Evolutionary conservation across 1,284 basidiomycete genomes (phyloP), one percentile per base, ranked within the genome.

Genomic region (Schizophyllum commune): DNA sequence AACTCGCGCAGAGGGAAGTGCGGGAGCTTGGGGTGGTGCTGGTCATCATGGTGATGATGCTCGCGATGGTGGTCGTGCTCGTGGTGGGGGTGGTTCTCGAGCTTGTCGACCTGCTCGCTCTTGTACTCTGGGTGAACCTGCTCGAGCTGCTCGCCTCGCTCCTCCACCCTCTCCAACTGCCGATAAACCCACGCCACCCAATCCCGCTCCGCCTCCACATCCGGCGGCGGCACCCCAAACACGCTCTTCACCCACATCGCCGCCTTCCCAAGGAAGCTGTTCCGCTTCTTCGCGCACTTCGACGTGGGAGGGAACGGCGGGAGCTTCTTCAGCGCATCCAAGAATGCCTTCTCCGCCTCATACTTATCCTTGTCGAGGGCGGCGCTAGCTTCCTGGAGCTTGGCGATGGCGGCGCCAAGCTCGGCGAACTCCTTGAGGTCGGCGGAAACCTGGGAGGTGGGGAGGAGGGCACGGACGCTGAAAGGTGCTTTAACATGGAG

Each of bases 321-420:
- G 57, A 72, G 55, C 64, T 65, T 59, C 27, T 62, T 58, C 5
- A 73, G 61, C 22, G 79, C 67, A 56, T 73, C 73, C 61, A 70
- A 72, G 62, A 82, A 76, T 9, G 73, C 71, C 62, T 75, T 70
- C 64, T 80, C 79, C 5, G 80, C 80, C 15, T 72, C 72, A 1
- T 58, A 66, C 62, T 81, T 83, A 68, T 88, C 81, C 5, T 67
- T 67, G 65, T 91, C 88, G 19, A 91, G 78, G 39, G 73, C 70
- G 4, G 69, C 58, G 62, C 87, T 87, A 7, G 85, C 80, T 5
- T 65, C 60, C 63, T 82, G 79, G 3, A 91, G 71, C n/a, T 70
- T 67, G 19, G 68, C 61, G 64, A 91, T 84, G 7, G 83, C 77
- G 13, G 72, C 61, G 11, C 78, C 73, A 22, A 91, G 76, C 9